phyloP scores from a whole-genome alignment of 2,329 filamentous ascomycete species.

The Tolypocladium sp. region DNA sequence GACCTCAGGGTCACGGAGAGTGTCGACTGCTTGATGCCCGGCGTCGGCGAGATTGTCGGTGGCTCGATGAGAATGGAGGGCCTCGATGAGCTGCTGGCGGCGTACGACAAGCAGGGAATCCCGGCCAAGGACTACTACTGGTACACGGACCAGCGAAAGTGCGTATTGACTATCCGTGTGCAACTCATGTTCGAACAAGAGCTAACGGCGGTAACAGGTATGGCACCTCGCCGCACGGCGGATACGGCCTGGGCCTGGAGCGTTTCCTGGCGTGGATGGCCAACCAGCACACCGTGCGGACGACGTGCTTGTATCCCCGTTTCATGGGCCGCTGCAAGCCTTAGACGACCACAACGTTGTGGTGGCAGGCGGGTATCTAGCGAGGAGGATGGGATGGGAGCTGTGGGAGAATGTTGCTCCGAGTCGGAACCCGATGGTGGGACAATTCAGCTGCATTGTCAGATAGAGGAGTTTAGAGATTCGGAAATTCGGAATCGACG shows the following conservation, averaged over 20 bases:
- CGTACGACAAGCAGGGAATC: slow-evolving; percentile 81
- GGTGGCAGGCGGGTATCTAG: background rate
- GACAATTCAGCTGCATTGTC: background rate
- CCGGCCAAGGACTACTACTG: slow-evolving; percentile 85
- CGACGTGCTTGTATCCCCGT: slow-evolving; percentile 65
- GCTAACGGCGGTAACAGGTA: slow-evolving; percentile 33
- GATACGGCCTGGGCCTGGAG: slow-evolving; percentile 69
- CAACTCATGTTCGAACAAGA: background rate
- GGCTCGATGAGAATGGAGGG: slow-evolving; percentile 94
- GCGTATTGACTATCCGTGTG: background rate
- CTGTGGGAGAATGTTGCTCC: background rate
- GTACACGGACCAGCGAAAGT: slow-evolving; percentile 95
- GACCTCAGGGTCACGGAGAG: slow-evolving; percentile 85
- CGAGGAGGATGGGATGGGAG: background rate
- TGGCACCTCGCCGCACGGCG: slow-evolving; percentile 83
- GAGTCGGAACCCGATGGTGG: background rate
- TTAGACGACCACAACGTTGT: slow-evolving; percentile 21
- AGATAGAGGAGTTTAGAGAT: background rate
- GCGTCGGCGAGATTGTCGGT: slow-evolving; percentile 93
- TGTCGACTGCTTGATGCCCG: slow-evolving; percentile 80
- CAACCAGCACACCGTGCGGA: slow-evolving; percentile 53
- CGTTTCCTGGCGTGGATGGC: slow-evolving; percentile 51
- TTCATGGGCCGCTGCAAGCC: slow-evolving; percentile 76
- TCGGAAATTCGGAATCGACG: background rate
- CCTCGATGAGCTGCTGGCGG: slow-evolving; percentile 80